A percentile compares a stretch with the other conserved stretches of the same genome.
These are phyloP conservation scores for Coemansia sp. DNA, from an alignment of 192 early-diverging fungal genomes.

Conservation along the genomic window DNA sequence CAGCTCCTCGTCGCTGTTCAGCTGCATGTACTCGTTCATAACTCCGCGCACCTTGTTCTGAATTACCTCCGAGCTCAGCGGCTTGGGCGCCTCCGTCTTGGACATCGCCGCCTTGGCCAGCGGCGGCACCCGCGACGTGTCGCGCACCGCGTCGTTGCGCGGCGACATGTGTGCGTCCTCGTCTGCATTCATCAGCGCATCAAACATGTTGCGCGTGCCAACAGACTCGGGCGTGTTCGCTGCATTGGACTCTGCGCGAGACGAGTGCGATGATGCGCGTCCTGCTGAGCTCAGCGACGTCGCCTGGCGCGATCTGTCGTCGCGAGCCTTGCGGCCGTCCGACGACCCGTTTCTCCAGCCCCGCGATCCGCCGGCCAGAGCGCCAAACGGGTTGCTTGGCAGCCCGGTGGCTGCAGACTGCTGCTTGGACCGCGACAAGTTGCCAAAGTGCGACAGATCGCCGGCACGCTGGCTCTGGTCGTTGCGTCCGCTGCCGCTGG, in stretches of 20 bases:
- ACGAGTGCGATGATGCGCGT: constrained; percentile 45
- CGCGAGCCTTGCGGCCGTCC: constrained; percentile 41
- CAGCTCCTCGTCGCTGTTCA: constrained; percentile 62
- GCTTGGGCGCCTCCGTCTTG: constrained; percentile 14
- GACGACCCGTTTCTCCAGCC: constrained; percentile 42
- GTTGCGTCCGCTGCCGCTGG: constrained; percentile 61
- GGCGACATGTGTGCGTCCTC: constrained; percentile 32
- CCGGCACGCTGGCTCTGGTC: constrained; percentile 60
- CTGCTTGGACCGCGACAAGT: constrained; percentile 59
- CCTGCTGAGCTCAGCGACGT: constrained; percentile 33
- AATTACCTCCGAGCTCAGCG: constrained; percentile 52
- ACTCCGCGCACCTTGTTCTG: constrained; percentile 56
- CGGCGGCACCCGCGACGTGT: constrained; percentile 16
- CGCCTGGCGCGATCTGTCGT: constrained; percentile 19
- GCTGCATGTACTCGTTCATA: constrained; percentile 60
- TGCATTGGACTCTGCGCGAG: constrained; percentile 48
- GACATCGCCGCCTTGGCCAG: constrained; percentile 16
- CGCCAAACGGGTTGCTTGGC: constrained; percentile 39
- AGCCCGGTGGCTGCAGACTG: background rate
- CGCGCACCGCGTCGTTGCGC: constrained; percentile 34
- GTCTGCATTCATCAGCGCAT: constrained; percentile 42
- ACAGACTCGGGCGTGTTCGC: constrained; percentile 47
- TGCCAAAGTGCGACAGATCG: constrained; percentile 76
- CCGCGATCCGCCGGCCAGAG: constrained; percentile 51
- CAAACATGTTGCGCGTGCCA: constrained; percentile 50